phyloP scores from a whole-genome alignment of 1,139 yeast species.

The Meyerozyma sp. region DNA sequence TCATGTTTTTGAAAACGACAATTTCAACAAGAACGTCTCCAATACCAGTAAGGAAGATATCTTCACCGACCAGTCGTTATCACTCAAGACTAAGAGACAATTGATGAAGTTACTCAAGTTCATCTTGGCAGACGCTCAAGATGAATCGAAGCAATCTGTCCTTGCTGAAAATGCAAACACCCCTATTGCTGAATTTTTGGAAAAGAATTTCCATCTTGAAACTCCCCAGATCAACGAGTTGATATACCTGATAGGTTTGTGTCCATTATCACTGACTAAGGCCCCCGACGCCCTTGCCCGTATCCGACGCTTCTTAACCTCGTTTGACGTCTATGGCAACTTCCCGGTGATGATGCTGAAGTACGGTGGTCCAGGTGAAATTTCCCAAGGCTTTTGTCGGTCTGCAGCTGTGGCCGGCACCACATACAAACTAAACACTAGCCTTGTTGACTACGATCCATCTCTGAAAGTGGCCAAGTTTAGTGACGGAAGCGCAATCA shows the following conservation, averaged over 20 bases:
- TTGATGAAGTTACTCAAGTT: conserved; percentile 93
- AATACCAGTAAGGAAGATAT: conserved; percentile 82
- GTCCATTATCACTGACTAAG: conserved; percentile 51
- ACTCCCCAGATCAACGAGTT: conserved; percentile 75
- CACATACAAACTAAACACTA: conserved; percentile 77
- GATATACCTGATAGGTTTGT: conserved; percentile 79
- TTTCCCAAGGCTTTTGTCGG: conserved; percentile 94
- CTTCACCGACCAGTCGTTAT: conserved; percentile 80
- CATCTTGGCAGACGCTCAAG: conserved; percentile 63
- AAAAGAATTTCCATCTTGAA: conserved; percentile 63
- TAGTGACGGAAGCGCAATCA: conserved; percentile 70
- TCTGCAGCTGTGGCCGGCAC: conserved; percentile 99
- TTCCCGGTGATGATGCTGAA: conserved; percentile 91
- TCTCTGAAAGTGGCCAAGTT: conserved; percentile 61
- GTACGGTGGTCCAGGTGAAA: conserved; percentile 95
- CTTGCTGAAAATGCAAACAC: conserved; percentile 52
- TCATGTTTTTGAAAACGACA: conserved; percentile 88
- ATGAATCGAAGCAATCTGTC: conserved; percentile 37
- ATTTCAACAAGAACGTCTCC: conserved; percentile 72
- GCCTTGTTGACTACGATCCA: conserved; percentile 60
- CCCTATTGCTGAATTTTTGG: conserved; percentile 56
- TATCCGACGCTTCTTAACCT: conserved; percentile 74
- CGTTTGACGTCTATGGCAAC: conserved; percentile 90
- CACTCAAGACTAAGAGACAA: conserved; percentile 71
- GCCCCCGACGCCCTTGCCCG: conserved; percentile 75